Percentiles rank a stretch among this genome's conserved stretches.
Evolutionary conservation across 768 basidiomycete genomes (phyloP).

Genomic region (Coprinopsis cinerea): DNA sequence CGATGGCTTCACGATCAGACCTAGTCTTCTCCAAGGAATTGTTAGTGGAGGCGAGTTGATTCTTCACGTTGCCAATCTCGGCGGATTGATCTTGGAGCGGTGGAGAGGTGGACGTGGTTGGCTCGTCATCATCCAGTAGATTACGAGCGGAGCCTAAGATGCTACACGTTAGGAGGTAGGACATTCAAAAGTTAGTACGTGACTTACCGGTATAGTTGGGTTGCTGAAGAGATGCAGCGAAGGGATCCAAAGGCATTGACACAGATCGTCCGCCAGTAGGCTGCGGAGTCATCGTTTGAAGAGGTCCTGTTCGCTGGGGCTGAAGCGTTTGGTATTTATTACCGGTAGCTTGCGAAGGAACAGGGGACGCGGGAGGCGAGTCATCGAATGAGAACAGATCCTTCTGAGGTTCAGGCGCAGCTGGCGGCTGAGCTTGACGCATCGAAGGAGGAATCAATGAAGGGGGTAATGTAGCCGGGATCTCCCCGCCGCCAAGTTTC

Average conservation of each 20-base stretch:
- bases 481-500: constrained; percentile 71
- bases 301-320: constrained; percentile 26
- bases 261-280: constrained; percentile 15
- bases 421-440: constrained; percentile 44
- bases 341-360: constrained; percentile 36
- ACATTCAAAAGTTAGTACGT: background rate
- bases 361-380: constrained; percentile 40
- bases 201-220: constrained; percentile 19
- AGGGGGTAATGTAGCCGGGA: constrained; percentile 65
- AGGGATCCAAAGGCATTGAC: constrained; percentile 41
- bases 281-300: constrained; percentile 19
- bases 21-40: constrained; percentile 61
- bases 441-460: constrained; percentile 80
- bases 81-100: constrained; percentile 69
- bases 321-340: constrained; percentile 24
- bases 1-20: constrained; percentile 59
- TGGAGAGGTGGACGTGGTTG: constrained; percentile 39
- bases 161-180: background rate
- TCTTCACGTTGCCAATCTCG: constrained; percentile 84
- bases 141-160: constrained; percentile 28
- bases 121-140: constrained; percentile 72
- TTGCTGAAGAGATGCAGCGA: constrained; percentile 21
- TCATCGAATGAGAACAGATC: constrained; percentile 53
- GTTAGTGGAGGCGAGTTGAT: constrained; percentile 78
- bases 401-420: constrained; percentile 36